phyloP scores from a whole-genome alignment of 192 early-diverging fungal genomes.

The Jimgerdemannia lactiflua region DNA sequence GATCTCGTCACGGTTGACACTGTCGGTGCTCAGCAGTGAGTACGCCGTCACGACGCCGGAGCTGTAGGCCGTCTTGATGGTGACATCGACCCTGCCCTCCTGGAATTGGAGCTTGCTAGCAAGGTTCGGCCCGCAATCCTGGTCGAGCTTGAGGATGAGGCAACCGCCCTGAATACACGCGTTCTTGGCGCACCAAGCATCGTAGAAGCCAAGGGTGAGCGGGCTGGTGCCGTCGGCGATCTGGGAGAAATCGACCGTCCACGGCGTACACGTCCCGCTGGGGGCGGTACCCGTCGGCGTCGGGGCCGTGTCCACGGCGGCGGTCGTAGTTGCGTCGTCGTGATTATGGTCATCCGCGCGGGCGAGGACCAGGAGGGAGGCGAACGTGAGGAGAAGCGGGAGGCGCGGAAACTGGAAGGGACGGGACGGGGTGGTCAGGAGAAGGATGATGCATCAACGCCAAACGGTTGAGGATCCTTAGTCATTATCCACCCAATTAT shows the following conservation, averaged over 20 bases:
- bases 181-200: constrained; percentile 18
- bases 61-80: constrained; percentile 1
- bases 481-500: no score
- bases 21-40: constrained; percentile 45
- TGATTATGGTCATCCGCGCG: background rate
- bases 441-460: no score
- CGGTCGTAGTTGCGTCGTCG: background rate
- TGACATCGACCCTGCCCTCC: constrained; percentile 10
- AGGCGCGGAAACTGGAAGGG: no score
- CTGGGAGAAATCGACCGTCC: constrained; percentile 5
- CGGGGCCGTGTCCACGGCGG: background rate
- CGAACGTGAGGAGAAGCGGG: background rate
- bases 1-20: constrained; percentile 51
- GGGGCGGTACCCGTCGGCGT: background rate
- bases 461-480: no score
- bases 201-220: constrained; percentile 5
- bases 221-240: constrained; percentile 12
- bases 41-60: constrained; percentile 48
- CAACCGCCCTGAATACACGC: constrained; percentile 1
- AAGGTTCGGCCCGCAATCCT: constrained; percentile 11
- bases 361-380: background rate
- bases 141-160: background rate
- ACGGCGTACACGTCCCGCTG: background rate
- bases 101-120: background rate
- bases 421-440: no score